Conservation (phyloP, 148 eudicot species). For the Vaccinium vitisidaea region DNA sequence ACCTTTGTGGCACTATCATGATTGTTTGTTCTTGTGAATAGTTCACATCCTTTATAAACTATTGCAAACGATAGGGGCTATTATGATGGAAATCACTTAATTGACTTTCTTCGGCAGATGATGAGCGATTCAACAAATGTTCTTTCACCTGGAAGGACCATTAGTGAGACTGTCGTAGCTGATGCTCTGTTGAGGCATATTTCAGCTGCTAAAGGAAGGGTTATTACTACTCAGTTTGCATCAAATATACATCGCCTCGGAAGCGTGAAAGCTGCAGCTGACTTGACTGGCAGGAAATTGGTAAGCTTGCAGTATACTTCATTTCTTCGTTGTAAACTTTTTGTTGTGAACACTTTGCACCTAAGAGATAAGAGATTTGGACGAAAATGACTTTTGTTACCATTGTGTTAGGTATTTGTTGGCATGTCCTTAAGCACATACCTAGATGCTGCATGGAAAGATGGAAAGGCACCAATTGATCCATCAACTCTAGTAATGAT, state of each 20-base stretch:
- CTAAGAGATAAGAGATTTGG: background rate
- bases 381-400: constrained; percentile 16
- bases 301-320: constrained; percentile 40
- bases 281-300: constrained; percentile 89
- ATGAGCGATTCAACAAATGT: constrained; percentile 98
- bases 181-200: constrained; percentile 78
- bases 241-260: constrained; percentile 99
- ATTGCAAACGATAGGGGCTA: background rate
- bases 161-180: constrained; percentile 92
- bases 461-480: constrained; percentile 95
- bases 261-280: constrained; percentile 98
- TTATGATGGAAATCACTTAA: background rate
- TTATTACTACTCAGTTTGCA: constrained; percentile 93
- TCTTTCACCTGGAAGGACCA: constrained; percentile 91
- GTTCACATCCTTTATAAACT: background rate
- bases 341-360: background rate
- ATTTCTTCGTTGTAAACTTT: constrained; percentile 2
- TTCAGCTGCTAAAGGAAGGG: constrained; percentile 83
- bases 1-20: background rate
- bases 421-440: constrained; percentile 95
- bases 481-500: constrained; percentile 88
- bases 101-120: constrained; percentile 55
- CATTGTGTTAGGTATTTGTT: constrained; percentile 67
- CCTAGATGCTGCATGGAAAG: constrained; percentile 97
- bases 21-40: background rate